phyloP scores from a whole-genome alignment of 345 rosid genomes.

The Hevea brasiliensis region DNA sequence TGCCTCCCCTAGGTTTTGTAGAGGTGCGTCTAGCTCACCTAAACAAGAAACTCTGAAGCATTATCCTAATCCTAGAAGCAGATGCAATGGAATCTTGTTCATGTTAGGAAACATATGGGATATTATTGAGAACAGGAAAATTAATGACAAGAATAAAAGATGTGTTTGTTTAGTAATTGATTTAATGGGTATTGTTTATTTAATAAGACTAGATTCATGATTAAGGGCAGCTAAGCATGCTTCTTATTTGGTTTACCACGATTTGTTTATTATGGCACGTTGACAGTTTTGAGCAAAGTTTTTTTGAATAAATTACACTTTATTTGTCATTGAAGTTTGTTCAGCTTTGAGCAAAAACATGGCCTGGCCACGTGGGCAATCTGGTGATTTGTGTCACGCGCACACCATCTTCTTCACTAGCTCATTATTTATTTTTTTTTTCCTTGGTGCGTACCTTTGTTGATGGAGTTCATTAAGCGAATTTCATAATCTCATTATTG shows the following conservation, averaged over 20 bases:
- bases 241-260: not conserved
- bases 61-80: no score
- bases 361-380: not conserved
- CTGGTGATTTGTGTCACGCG: constrained; percentile 13
- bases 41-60: no score
- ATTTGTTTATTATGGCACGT: constrained; percentile 2
- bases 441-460: no score
- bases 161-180: not conserved
- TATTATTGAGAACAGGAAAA: no score
- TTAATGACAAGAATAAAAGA: not conserved
- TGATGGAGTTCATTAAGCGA: no score
- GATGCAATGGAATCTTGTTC: no score
- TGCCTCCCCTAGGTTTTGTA: no score
- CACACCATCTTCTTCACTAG: not conserved
- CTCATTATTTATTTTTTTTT: no score
- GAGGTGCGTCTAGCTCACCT: no score
- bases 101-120: no score
- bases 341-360: not conserved
- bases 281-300: not conserved
- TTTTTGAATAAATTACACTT: no score
- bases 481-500: no score
- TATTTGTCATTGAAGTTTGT: not conserved
- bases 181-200: not conserved
- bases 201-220: not conserved
- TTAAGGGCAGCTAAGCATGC: constrained; percentile 20